phyloP scores from a whole-genome alignment of 106 monocot species.

The Dendrobium officinale region DNA sequence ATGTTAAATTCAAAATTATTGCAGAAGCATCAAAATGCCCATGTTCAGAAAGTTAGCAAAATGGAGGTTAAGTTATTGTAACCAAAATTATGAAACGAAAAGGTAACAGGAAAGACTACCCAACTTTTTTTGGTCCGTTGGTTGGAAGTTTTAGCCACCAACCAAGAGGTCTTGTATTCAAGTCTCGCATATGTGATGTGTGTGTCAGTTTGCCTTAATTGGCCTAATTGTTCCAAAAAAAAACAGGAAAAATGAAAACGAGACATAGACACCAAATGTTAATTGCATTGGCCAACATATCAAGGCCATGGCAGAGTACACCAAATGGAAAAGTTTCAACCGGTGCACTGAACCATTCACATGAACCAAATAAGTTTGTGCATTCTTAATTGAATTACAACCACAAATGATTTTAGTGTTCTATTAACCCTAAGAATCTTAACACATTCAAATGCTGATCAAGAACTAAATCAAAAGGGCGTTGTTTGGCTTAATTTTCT shows the following conservation, averaged over 20 bases:
- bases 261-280: background rate
- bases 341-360: background rate
- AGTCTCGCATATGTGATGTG: no score
- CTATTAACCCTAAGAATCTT: background rate
- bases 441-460: background rate
- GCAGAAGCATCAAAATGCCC: background rate
- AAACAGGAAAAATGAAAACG: background rate
- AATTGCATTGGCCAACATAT: background rate
- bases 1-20: background rate
- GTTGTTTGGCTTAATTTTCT: background rate
- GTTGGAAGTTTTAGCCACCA: no score
- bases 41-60: background rate
- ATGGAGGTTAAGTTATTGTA: background rate
- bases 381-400: background rate
- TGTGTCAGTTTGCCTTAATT: no score
- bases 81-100: background rate
- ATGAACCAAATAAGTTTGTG: background rate
- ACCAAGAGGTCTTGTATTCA: no score
- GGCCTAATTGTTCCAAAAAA: no score
- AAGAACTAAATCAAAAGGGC: background rate
- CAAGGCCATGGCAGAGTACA: background rate
- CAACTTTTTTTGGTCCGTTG: no score
- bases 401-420: background rate
- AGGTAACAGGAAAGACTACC: background rate
- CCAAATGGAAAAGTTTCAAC: background rate